These are phyloP conservation scores for Phytophthora sansomeana DNA, from an alignment of 352 stramenopile genomes.

Conservation along the genomic window DNA sequence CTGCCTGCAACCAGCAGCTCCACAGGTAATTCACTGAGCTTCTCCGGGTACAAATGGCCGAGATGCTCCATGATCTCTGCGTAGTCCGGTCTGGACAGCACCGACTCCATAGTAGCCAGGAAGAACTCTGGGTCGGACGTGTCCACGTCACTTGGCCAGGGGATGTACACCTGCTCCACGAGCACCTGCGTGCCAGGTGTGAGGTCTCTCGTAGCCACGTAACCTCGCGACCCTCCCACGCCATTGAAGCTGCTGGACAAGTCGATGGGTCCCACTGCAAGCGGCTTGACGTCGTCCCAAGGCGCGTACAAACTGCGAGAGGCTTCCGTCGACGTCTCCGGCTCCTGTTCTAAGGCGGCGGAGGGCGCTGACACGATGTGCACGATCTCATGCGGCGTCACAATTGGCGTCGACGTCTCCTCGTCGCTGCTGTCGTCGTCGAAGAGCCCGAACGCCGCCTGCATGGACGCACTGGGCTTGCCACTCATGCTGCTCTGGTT, in stretches of 20 bases:
- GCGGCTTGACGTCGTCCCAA: conserved; percentile 83
- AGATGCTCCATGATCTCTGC: conserved; percentile 79
- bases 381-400: conserved; percentile 35
- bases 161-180: conserved; percentile 90
- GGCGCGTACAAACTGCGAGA: conserved; percentile 57
- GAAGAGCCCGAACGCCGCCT: conserved; percentile 84
- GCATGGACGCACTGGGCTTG: conserved; percentile 58
- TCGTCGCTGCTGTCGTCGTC: conserved; percentile 85
- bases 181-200: conserved; percentile 90
- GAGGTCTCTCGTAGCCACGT: conserved; percentile 84
- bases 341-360: conserved; percentile 12
- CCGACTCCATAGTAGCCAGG: conserved; percentile 87
- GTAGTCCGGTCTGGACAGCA: conserved; percentile 80
- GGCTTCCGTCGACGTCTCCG: conserved; percentile 5
- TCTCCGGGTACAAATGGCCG: conserved; percentile 87
- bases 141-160: conserved; percentile 90
- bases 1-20: conserved; percentile 60
- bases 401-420: conserved; percentile 18
- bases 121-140: conserved; percentile 84
- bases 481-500: conserved; percentile 26
- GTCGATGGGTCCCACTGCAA: conserved; percentile 85
- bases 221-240: conserved; percentile 88
- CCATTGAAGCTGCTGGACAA: conserved; percentile 59
- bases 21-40: conserved; percentile 71
- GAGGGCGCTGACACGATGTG: conserved; percentile 21